Conservation (phyloP, 176 grass and related monocot genomes). For the Hsuehochloa calcarea region DNA sequence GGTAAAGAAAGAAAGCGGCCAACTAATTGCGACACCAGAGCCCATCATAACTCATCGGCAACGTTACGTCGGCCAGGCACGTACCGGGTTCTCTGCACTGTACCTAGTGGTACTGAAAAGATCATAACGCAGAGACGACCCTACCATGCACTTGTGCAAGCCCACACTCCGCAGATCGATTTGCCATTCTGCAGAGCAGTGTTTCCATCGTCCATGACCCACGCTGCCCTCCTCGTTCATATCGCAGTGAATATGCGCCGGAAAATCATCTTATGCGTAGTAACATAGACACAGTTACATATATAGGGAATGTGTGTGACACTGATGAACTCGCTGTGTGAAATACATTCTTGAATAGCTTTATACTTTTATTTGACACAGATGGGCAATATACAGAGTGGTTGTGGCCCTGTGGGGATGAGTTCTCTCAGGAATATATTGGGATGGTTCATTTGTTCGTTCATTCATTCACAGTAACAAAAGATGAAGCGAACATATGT, state of each 20-base stretch:
- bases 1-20: conserved; percentile 10
- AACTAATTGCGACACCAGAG: conserved; percentile 35
- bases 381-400: conserved; percentile 28
- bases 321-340: neutral
- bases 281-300: neutral
- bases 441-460: conserved; percentile 7
- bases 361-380: conserved; percentile 37
- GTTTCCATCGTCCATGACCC: neutral
- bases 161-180: neutral
- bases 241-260: neutral
- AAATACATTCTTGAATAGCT: neutral
- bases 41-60: conserved; percentile 22
- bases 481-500: conserved; percentile 35
- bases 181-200: neutral
- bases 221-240: neutral
- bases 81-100: neutral
- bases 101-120: neutral
- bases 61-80: neutral
- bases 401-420: neutral
- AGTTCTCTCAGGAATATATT: neutral
- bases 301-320: neutral
- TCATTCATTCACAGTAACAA: conserved; percentile 46
- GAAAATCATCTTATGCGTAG: neutral
- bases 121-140: conserved; percentile 12
- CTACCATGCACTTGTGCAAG: conserved; percentile 11